Conservation (phyloP, 2,329 filamentous ascomycete genomes). For the Penicillium sp. region DNA sequence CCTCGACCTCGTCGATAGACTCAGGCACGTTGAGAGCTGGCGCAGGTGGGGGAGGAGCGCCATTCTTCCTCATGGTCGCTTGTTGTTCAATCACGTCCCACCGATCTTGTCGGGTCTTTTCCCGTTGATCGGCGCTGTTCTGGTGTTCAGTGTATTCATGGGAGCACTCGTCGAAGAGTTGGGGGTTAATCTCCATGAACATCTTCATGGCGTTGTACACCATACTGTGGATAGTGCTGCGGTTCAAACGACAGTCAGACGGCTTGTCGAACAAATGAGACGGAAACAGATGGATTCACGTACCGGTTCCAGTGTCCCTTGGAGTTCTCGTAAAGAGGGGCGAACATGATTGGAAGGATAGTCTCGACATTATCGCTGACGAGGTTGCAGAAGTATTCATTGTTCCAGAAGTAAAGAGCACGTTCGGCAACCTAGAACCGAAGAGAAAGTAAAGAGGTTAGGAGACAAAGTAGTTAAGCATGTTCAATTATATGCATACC, state of each 20-base stretch:
- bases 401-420: constrained; percentile 99
- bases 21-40: constrained; percentile 51
- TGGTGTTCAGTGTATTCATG: constrained; percentile 97
- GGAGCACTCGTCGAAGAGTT: constrained; percentile 97
- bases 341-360: constrained; percentile 99
- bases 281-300: constrained; percentile 32
- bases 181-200: constrained; percentile 99
- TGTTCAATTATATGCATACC: constrained; percentile 44
- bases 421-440: constrained; percentile 76
- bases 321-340: constrained; percentile 95
- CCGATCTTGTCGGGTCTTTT: constrained; percentile 78
- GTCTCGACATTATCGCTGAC: constrained; percentile 99
- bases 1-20: constrained; percentile 72
- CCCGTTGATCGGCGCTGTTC: constrained; percentile 83
- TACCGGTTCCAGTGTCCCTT: constrained; percentile 99
- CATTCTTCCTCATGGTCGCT: constrained; percentile 70
- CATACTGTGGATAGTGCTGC: constrained; percentile 97
- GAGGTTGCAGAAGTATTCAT: constrained; percentile 99
- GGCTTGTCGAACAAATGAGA: neutral
- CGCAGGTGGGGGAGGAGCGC: constrained; percentile 43
- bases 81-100: constrained; percentile 86
- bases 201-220: constrained; percentile 99
- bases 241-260: constrained; percentile 38
- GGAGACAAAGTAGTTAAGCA: neutral
- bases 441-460: neutral